Evolutionary conservation across 2,329 filamentous ascomycete genomes (phyloP).

Genomic region (Verticillium tricorpus): DNA sequence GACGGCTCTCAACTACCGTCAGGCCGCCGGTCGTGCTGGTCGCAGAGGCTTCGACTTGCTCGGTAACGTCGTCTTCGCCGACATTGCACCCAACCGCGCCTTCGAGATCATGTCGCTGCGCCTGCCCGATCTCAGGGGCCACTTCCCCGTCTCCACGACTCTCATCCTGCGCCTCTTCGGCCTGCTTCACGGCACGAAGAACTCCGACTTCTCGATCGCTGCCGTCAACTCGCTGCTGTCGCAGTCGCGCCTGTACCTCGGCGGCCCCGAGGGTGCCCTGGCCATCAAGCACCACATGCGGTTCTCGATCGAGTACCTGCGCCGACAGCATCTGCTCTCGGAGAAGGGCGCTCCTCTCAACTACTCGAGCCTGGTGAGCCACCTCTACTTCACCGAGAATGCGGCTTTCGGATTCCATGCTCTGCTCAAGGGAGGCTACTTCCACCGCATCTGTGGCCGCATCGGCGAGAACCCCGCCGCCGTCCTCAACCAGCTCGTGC

Average conservation of each 20-base stretch:
- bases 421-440: constrained; percentile 66
- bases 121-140: constrained; percentile 69
- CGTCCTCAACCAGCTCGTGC: constrained; percentile 56
- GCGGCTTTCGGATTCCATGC: constrained; percentile 74
- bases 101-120: constrained; percentile 67
- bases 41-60: constrained; percentile 76
- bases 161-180: constrained; percentile 65
- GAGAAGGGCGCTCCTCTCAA: constrained; percentile 60
- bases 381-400: constrained; percentile 74
- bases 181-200: constrained; percentile 61
- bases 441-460: constrained; percentile 55
- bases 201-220: constrained; percentile 55
- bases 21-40: constrained; percentile 72
- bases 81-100: constrained; percentile 55
- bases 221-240: constrained; percentile 65
- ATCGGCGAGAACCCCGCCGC: constrained; percentile 44
- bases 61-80: constrained; percentile 76
- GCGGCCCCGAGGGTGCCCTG: constrained; percentile 62
- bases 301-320: constrained; percentile 77
- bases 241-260: constrained; percentile 65
- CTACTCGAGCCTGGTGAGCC: constrained; percentile 65
- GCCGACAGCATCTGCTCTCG: constrained; percentile 62
- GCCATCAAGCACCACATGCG: constrained; percentile 71
- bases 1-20: constrained; percentile 71
- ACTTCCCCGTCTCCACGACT: constrained; percentile 73